Conservation (phyloP, 495 filamentous ascomycete species). For the Opeltia flavorubescens region DNA sequence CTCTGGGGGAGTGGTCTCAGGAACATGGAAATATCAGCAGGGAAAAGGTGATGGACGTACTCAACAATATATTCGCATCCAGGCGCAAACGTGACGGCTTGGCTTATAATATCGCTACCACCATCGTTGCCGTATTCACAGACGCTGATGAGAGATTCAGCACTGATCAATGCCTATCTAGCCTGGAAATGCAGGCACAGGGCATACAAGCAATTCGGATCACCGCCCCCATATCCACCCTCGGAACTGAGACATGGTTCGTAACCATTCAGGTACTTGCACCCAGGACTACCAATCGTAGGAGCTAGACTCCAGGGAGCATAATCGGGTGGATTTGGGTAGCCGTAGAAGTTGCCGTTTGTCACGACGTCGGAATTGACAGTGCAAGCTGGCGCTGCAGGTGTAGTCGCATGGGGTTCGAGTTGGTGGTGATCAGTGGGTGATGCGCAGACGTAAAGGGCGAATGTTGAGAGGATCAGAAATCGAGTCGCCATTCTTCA, state of each 20-base stretch:
- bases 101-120: neutral
- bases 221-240: neutral
- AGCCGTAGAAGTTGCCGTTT: neutral
- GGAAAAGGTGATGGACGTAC: too few relatives aligned
- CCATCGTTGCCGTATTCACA: neutral
- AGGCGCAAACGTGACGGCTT: neutral
- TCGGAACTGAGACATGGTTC: neutral
- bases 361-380: neutral
- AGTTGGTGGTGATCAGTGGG: neutral
- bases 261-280: neutral
- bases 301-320: neutral
- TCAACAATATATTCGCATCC: neutral
- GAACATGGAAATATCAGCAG: neutral
- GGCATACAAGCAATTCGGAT: neutral
- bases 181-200: neutral
- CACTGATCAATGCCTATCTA: too few relatives aligned
- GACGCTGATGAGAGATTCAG: too few relatives aligned
- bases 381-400: neutral
- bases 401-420: neutral
- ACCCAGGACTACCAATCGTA: neutral
- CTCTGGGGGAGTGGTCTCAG: neutral
- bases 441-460: too few relatives aligned
- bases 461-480: too few relatives aligned
- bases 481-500: too few relatives aligned
- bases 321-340: neutral